Evolutionary conservation across 2,329 filamentous ascomycete species (phyloP), one percentile per base, ranked within the genome.

Genomic region (Lachnellula hyalina): DNA sequence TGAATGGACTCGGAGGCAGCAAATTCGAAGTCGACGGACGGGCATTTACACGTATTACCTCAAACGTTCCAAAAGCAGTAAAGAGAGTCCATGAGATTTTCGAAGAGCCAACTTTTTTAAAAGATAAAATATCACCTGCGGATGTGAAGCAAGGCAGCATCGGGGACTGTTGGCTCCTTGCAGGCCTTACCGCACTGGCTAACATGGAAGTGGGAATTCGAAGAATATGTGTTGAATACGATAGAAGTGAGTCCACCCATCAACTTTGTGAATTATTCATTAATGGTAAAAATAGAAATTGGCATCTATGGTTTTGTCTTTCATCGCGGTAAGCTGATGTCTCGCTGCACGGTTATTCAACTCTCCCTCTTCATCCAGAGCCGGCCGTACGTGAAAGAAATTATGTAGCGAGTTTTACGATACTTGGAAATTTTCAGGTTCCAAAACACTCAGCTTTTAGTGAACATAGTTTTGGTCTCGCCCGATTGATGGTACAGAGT

Each of bases 221-320:
- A 65, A 80, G 82, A 17, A 79, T 90, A 7, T 95, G 90, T 64
- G 87, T 95, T 32, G 87, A 84, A 46, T 84, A 87, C 44, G 82
- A 95, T 63, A 82, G 80, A 9, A 77, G 60, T 62, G 14, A 55
- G 58, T 57, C 23, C 42, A 9, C 9, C 9, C 17, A 8, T 17
- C 1, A 11, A 34, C 12, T 21, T 19, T 12, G n/a, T 19, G 28
- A 6, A 8, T 41, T 15, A 8, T 14, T 44, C 7, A 46, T 47
- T 63, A 46, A 62, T 44, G n/a, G 5, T 28, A 21, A 9, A 23
- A 34, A 5, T 32, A 64, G 61, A 80, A 60, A 84, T 94, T 49
- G 90, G 90, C 8, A 90, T 95, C 3, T 96, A 95, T 65, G 90
- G 90, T 1, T 96, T 96, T 65, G 89, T 95, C 48, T 95, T 96